phyloP scores from a whole-genome alignment of 106 monocot genomes.

The Xerophyta viscosa region DNA sequence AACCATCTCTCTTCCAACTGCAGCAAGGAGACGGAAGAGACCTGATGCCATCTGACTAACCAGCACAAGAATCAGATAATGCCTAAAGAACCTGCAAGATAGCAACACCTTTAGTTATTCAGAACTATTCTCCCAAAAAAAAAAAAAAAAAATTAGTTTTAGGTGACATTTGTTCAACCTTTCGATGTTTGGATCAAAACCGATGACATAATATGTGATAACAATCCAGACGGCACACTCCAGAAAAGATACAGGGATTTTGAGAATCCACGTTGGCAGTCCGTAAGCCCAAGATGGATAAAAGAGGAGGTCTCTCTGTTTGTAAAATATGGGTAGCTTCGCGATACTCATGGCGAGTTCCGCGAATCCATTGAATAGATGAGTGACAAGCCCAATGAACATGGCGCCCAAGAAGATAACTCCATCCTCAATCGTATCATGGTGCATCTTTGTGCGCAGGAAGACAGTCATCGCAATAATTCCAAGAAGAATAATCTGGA shows the following conservation, averaged over 20 bases:
- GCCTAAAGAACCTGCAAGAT: slow-evolving; percentile 62
- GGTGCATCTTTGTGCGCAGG: slow-evolving; percentile 36
- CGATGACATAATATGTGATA: slow-evolving; percentile 61
- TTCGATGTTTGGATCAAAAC: slow-evolving; percentile 59
- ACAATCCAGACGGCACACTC: slow-evolving; percentile 59
- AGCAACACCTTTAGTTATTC: background rate
- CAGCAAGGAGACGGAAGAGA: slow-evolving; percentile 47
- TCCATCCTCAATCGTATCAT: slow-evolving; percentile 32
- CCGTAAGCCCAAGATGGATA: slow-evolving; percentile 69
- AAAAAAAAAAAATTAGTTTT: too few species aligned
- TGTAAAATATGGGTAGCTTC: slow-evolving; percentile 78
- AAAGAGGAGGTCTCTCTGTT: slow-evolving; percentile 77
- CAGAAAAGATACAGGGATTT: slow-evolving; percentile 55
- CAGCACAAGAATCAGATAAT: slow-evolving; percentile 46
- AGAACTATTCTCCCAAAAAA: too few species aligned
- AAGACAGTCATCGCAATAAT: slow-evolving; percentile 44
- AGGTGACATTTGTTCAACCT: slow-evolving; percentile 15
- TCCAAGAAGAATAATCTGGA: slow-evolving; percentile 38
- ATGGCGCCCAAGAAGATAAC: slow-evolving; percentile 51
- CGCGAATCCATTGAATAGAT: slow-evolving; percentile 70
- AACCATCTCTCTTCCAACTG: slow-evolving; percentile 44
- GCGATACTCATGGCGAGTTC: slow-evolving; percentile 51
- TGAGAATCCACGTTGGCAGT: slow-evolving; percentile 46
- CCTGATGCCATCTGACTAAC: slow-evolving; percentile 68
- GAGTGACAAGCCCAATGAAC: slow-evolving; percentile 42